phyloP scores from a whole-genome alignment of 345 rosid species.

The Aegle marmelos region DNA sequence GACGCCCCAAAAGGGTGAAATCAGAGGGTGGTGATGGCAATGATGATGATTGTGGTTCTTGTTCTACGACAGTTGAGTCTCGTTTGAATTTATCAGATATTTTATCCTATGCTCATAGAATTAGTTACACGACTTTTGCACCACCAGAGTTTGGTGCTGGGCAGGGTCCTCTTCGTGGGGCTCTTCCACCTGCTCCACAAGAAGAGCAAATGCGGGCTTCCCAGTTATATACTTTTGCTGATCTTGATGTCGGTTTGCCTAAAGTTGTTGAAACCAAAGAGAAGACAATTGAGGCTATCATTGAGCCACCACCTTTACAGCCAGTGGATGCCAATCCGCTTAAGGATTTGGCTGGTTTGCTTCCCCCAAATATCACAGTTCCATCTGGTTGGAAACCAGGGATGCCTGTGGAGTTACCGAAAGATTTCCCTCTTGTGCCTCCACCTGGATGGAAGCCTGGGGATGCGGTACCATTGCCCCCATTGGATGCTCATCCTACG shows the following conservation, averaged over 20 bases:
- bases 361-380: constrained; percentile 60
- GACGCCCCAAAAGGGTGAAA: constrained; percentile 57
- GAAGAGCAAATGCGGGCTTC: constrained; percentile 97
- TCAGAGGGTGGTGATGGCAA: constrained; percentile 23
- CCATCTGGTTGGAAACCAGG: constrained; percentile 97
- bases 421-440: constrained; percentile 55
- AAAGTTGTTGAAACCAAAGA: constrained; percentile 49
- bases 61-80: constrained; percentile 67
- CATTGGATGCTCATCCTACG: constrained; percentile 53
- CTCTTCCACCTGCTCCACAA: constrained; percentile 94
- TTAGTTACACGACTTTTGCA: constrained; percentile 93
- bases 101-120: constrained; percentile 76
- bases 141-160: constrained; percentile 95
- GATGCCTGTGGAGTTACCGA: constrained; percentile 84
- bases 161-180: constrained; percentile 87
- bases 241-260: constrained; percentile 88
- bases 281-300: constrained; percentile 60
- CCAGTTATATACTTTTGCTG: constrained; percentile 74
- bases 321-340: constrained; percentile 32
- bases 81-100: constrained; percentile 71
- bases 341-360: constrained; percentile 45
- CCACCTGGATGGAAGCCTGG: constrained; percentile 98
- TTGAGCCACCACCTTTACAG: constrained; percentile 52
- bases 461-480: constrained; percentile 73
- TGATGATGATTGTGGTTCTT: constrained; percentile 31